Evolutionary conservation across 2,329 filamentous ascomycete genomes (phyloP).

Genomic region (Fusarium stilboides): DNA sequence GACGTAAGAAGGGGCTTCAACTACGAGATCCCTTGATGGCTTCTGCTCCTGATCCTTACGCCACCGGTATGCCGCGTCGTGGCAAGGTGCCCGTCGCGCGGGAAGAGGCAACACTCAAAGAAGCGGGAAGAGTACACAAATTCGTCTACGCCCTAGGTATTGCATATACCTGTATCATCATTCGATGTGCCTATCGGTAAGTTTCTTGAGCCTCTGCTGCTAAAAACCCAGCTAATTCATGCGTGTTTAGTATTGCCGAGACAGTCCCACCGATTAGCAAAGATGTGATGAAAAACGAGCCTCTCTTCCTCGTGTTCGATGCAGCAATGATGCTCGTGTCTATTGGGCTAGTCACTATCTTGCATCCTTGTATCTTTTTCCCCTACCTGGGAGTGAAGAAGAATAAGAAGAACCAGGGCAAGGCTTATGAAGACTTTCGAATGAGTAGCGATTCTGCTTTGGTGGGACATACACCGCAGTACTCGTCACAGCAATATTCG

Average conservation of each 20-base stretch:
- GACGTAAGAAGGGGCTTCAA: slow-evolving; percentile 24
- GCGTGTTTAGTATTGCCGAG: slow-evolving; percentile 26
- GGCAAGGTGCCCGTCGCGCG: slow-evolving; percentile 23
- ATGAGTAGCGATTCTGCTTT: slow-evolving; percentile 23
- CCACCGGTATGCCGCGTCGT: background rate
- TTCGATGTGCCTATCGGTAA: slow-evolving; percentile 41
- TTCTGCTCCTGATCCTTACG: slow-evolving; percentile 2
- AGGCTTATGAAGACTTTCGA: slow-evolving; percentile 17
- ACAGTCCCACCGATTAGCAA: slow-evolving; percentile 21
- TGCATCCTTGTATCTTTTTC: slow-evolving; percentile 38
- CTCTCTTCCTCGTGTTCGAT: slow-evolving; percentile 37
- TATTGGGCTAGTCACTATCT: slow-evolving; percentile 20
- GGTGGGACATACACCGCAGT: background rate
- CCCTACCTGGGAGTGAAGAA: slow-evolving; percentile 31
- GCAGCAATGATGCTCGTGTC: slow-evolving; percentile 33
- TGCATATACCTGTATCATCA: slow-evolving; percentile 34
- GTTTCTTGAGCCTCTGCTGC: fast-evolving
- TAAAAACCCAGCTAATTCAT: background rate
- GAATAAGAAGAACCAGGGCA: slow-evolving; percentile 24
- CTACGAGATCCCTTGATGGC: background rate
- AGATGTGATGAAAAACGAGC: slow-evolving; percentile 36
- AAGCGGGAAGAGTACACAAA: slow-evolving; percentile 15
- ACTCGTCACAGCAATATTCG: background rate
- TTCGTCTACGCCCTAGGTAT: slow-evolving; percentile 37
- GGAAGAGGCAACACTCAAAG: slow-evolving; percentile 26